Evolutionary conservation across 768 basidiomycete species (phyloP).

Genomic region (Chalciporus piperatus): DNA sequence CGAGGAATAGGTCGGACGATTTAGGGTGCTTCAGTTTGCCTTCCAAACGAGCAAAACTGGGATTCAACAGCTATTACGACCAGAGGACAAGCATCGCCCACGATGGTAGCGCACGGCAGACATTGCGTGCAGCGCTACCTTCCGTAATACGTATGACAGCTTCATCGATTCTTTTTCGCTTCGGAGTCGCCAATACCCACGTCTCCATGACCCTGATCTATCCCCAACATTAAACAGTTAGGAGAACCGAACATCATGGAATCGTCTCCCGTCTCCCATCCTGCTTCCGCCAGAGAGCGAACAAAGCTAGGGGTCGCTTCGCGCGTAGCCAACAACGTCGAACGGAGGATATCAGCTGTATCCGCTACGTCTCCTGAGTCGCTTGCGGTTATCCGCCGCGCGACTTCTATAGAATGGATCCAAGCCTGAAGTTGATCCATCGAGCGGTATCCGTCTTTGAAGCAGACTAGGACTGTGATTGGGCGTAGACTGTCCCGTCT

Average conservation of each 20-base stretch:
- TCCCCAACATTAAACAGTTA: constrained; percentile 19
- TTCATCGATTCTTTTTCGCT: constrained; percentile 21
- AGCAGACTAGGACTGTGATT: constrained; percentile 38
- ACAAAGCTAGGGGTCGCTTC: constrained; percentile 19
- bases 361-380: not conserved
- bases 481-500: not conserved
- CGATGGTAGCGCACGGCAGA: not conserved
- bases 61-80: not conserved
- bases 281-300: constrained; percentile 19
- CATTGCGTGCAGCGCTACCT: too few relatives aligned
- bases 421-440: constrained; percentile 58
- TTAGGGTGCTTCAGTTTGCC: not conserved
- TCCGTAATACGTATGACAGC: not conserved
- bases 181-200: constrained; percentile 2
- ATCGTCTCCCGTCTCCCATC: constrained; percentile 39
- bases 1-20: not conserved
- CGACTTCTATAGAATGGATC: constrained; percentile 30
- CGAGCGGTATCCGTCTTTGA: constrained; percentile 48
- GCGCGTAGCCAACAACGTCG: constrained; percentile 11
- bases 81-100: not conserved
- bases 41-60: not conserved
- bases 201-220: not conserved
- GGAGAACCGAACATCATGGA: constrained; percentile 31
- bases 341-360: constrained; percentile 7
- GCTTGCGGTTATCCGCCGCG: constrained; percentile 2